These are phyloP conservation scores for Apiospora kogelbergensis DNA, from an alignment of 2,329 filamentous ascomycete genomes.

Conservation along the genomic window DNA sequence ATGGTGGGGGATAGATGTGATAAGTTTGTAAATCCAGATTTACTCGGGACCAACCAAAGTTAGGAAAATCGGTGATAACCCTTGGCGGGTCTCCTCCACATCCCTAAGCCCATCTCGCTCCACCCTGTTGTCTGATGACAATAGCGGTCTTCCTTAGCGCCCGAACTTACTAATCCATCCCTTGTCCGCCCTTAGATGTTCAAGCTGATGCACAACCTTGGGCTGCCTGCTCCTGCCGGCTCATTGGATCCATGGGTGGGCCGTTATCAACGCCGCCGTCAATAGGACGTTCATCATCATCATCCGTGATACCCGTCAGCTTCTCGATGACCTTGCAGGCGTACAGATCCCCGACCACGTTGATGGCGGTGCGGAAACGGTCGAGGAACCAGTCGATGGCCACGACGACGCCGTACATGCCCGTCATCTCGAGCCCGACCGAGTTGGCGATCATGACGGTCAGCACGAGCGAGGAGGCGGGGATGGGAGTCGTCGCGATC, in stretches of 20 bases:
- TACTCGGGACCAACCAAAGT: no score
- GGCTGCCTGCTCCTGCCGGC: background rate
- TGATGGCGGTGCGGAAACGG: constrained; percentile 51
- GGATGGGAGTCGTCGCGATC: constrained; percentile 55
- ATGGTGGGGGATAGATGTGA: no score
- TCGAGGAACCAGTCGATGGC: constrained; percentile 58
- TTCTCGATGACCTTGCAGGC: constrained; percentile 40
- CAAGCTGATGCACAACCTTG: background rate
- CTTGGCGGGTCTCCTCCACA: no score
- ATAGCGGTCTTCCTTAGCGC: no score
- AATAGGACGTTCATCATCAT: constrained; percentile 7
- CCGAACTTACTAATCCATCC: background rate
- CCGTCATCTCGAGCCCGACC: background rate
- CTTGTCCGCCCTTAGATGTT: background rate
- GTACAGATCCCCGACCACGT: constrained; percentile 51
- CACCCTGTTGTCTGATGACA: no score
- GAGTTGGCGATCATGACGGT: constrained; percentile 10
- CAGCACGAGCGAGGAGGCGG: constrained; percentile 48
- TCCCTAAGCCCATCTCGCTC: no score
- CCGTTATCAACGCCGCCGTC: background rate
- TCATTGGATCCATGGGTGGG: background rate
- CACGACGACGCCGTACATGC: constrained; percentile 44
- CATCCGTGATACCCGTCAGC: constrained; percentile 36
- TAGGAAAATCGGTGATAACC: no score
- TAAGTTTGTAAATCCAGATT: no score